Evolutionary conservation across 2,329 filamentous ascomycete species (phyloP).

Genomic region (Penicillium sp.): DNA sequence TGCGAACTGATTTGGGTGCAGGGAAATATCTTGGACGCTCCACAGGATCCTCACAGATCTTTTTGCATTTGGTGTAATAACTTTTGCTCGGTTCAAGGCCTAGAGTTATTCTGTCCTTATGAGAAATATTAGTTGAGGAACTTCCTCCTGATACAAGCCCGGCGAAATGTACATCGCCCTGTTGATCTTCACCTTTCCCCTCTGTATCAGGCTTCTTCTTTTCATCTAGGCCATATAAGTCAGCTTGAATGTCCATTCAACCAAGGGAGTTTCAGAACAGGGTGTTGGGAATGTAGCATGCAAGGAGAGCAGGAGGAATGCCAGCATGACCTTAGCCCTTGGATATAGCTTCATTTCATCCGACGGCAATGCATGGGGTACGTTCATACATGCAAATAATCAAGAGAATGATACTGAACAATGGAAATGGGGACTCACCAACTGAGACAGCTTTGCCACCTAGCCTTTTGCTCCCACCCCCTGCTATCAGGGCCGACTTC

Average conservation of each 20-base stretch:
- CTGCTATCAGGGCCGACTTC: not conserved
- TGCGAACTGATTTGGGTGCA: not conserved
- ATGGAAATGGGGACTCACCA: conserved; percentile 29
- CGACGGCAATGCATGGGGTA: no score
- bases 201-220: not conserved
- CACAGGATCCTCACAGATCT: conserved; percentile 1
- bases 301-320: conserved; percentile 16
- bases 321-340: not conserved
- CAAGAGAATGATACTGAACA: conserved; percentile 19
- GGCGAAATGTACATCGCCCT: not conserved
- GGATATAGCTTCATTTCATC: no score
- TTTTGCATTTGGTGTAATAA: conserved; percentile 2
- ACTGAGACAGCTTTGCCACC: not conserved
- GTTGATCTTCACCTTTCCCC: not conserved
- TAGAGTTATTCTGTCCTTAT: not conserved
- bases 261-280: not conserved
- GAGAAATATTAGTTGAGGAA: not conserved
- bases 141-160: not conserved
- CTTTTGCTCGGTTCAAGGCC: not conserved
- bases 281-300: not conserved
- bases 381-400: conserved; percentile 18
- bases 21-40: conserved; percentile 1
- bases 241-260: not conserved
- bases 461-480: not conserved
- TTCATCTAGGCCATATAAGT: not conserved